phyloP scores from a whole-genome alignment of 139 green algal genomes.

The Zygnema cylindricum region DNA sequence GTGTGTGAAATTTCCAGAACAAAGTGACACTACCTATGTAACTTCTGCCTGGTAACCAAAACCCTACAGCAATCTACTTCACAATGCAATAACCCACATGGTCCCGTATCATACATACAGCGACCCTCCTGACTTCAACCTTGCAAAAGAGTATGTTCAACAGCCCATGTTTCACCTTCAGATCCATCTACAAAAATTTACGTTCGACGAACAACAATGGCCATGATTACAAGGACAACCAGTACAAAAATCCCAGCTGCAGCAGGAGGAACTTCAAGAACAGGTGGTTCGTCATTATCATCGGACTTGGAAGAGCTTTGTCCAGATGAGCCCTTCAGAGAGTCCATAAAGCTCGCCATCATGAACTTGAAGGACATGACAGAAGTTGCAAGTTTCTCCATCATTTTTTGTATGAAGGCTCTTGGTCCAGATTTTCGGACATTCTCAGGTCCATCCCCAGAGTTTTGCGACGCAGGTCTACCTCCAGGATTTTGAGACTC shows the following conservation, averaged over 20 bases:
- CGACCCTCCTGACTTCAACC: too few species aligned
- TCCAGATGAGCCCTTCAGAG: background rate
- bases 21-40: background rate
- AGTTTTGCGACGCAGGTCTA: background rate
- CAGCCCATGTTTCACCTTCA: background rate
- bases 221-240: background rate
- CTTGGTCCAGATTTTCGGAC: background rate
- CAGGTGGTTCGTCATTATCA: background rate
- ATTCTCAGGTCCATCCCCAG: background rate
- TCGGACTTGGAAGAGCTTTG: background rate
- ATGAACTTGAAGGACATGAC: background rate
- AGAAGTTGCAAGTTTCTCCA: background rate
- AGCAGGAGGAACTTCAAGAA: background rate
- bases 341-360: background rate
- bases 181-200: too few species aligned
- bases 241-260: background rate
- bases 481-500: background rate
- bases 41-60: background rate
- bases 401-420: background rate
- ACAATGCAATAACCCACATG: background rate
- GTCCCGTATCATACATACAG: background rate
- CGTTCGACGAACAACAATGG: background rate
- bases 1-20: background rate
- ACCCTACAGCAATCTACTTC: background rate
- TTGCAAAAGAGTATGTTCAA: too few species aligned